Evolutionary conservation across 345 rosid species (phyloP).

Genomic region (Schrenkiella parvula): DNA sequence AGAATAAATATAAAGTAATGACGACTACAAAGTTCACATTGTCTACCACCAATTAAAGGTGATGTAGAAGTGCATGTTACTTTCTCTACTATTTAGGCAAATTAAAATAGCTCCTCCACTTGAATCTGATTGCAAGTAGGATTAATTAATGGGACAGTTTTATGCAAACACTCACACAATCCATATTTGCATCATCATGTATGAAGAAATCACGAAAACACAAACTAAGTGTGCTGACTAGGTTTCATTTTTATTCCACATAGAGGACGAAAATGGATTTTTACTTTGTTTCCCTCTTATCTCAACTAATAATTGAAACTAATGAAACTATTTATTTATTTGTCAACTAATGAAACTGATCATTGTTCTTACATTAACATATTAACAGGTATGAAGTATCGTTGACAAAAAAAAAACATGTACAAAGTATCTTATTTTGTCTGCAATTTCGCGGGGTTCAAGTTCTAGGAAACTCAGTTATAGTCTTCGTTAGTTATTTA

Average conservation of each 20-base stretch:
- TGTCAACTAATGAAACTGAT: not conserved
- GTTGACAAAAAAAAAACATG: too few species aligned
- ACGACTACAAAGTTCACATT: not conserved
- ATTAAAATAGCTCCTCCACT: not conserved
- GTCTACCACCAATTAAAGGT: constrained; percentile 16
- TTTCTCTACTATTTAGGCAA: not conserved
- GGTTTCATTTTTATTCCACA: not conserved
- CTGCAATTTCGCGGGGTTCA: too few species aligned
- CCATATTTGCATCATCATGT: not conserved
- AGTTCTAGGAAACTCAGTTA: too few species aligned
- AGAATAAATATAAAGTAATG: not conserved
- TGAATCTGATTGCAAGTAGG: constrained; percentile 1
- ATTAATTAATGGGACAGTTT: not conserved
- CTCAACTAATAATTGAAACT: not conserved
- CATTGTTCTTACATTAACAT: not conserved
- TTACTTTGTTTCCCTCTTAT: not conserved
- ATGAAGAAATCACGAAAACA: not conserved
- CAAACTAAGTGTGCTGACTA: not conserved
- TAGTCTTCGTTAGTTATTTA: too few species aligned
- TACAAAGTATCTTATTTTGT: too few species aligned
- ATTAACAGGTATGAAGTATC: too few species aligned
- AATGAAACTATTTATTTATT: not conserved
- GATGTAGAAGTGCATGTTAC: not conserved
- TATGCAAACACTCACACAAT: not conserved
- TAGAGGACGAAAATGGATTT: not conserved